Evolutionary conservation across 495 filamentous ascomycete genomes (phyloP).

Genomic region (Recurvomyces mirabilis): DNA sequence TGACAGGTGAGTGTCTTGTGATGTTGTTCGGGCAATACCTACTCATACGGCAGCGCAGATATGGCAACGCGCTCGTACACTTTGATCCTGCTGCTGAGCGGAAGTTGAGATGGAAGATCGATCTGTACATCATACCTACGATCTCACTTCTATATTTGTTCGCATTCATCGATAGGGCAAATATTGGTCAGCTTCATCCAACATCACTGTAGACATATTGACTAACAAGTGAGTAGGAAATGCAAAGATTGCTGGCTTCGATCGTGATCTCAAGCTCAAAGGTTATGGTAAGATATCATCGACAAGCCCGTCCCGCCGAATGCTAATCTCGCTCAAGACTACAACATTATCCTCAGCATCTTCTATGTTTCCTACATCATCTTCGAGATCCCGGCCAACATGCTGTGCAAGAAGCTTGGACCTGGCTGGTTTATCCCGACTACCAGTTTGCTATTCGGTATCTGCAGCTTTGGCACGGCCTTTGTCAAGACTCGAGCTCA

Average conservation of each 20-base stretch:
- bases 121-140: slow-evolving; percentile 49
- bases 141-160: slow-evolving; percentile 52
- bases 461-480: slow-evolving; percentile 37
- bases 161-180: slow-evolving; percentile 52
- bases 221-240: slow-evolving; percentile 9
- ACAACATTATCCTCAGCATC: slow-evolving; percentile 57
- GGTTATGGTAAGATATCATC: slow-evolving; percentile 30
- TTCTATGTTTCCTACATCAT: slow-evolving; percentile 55
- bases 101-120: slow-evolving; percentile 42
- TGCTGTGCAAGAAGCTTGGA: slow-evolving; percentile 48
- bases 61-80: slow-evolving; percentile 40
- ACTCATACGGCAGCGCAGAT: too few species aligned
- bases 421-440: slow-evolving; percentile 48
- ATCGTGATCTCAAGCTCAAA: slow-evolving; percentile 50
- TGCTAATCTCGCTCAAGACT: slow-evolving; percentile 37
- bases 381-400: slow-evolving; percentile 31
- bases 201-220: not conserved
- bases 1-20: too few species aligned
- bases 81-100: slow-evolving; percentile 36
- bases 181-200: slow-evolving; percentile 25
- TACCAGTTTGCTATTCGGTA: slow-evolving; percentile 38
- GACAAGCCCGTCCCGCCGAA: not conserved
- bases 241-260: slow-evolving; percentile 39
- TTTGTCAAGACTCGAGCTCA: slow-evolving; percentile 37
- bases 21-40: too few species aligned